phyloP scores from a whole-genome alignment of 768 basidiomycete genomes.

The Boletus huronensis region DNA sequence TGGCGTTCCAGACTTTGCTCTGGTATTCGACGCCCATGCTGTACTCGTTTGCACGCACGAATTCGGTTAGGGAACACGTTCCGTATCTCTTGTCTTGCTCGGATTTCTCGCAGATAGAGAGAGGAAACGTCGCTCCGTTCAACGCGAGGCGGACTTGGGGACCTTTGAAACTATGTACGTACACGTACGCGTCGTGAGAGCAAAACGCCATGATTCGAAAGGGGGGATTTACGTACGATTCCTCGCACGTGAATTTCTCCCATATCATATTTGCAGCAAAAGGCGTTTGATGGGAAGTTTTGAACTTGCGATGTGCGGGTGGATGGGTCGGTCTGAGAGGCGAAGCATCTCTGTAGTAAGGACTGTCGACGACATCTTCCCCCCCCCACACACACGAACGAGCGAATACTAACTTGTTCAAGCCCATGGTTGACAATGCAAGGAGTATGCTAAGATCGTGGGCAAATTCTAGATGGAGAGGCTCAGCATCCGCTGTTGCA shows the following conservation, averaged over 20 bases:
- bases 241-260: conserved; percentile 39
- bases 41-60: conserved; percentile 29
- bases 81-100: conserved; percentile 31
- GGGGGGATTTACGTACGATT: conserved; percentile 24
- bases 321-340: conserved; percentile 30
- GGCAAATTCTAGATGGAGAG: conserved; percentile 40
- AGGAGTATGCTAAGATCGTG: conserved; percentile 39
- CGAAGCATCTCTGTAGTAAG: conserved; percentile 26
- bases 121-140: conserved; percentile 38
- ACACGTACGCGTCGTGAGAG: conserved; percentile 5
- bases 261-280: conserved; percentile 43
- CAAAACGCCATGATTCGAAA: background rate
- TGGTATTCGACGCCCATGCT: conserved; percentile 29
- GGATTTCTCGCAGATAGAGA: conserved; percentile 32
- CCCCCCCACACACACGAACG: too few relatives aligned
- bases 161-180: conserved; percentile 27
- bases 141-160: conserved; percentile 41
- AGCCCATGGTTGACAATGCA: conserved; percentile 36
- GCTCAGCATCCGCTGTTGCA: conserved; percentile 26
- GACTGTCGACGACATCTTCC: background rate
- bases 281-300: conserved; percentile 36
- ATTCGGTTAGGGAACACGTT: conserved; percentile 36
- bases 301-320: conserved; percentile 32
- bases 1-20: conserved; percentile 34
- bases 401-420: conserved; percentile 32